Evolutionary conservation across 495 filamentous ascomycete species (phyloP).

Genomic region (Talaromyces adpressus): DNA sequence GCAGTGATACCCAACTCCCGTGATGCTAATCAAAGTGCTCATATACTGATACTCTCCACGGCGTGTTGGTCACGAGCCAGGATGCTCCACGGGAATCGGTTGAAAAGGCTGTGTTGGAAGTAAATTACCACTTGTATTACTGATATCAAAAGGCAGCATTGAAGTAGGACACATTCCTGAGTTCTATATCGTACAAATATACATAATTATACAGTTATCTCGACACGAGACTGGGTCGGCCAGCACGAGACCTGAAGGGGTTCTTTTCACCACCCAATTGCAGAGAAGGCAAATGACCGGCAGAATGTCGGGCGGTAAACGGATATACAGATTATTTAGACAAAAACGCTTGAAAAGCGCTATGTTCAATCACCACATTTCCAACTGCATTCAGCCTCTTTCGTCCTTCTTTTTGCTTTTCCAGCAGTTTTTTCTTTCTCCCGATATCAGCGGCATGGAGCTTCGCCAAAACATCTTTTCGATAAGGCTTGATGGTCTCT

Average conservation of each 20-base stretch:
- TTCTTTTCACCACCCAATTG: neutral
- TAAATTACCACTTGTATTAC: no score
- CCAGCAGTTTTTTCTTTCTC: constrained; percentile 76
- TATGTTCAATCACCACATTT: constrained; percentile 87
- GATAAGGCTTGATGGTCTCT: constrained; percentile 93
- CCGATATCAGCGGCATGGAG: constrained; percentile 86
- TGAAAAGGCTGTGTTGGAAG: no score
- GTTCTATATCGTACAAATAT: neutral
- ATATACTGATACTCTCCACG: no score
- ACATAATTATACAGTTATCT: neutral
- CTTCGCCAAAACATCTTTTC: constrained; percentile 91
- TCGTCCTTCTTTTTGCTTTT: constrained; percentile 94
- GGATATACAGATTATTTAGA: constrained; percentile 37
- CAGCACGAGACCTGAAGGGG: neutral
- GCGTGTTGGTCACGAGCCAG: no score
- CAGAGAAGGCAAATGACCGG: neutral
- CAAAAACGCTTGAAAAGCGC: constrained; percentile 88
- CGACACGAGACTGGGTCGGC: neutral
- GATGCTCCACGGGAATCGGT: no score
- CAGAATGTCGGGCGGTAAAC: neutral
- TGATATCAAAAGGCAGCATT: neutral
- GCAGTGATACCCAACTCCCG: no score
- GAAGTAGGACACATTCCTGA: neutral
- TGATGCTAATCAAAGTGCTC: no score
- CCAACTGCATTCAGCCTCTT: constrained; percentile 70